phyloP scores from a whole-genome alignment of 108 stramenopile species.

The Conticribra guillardii region DNA sequence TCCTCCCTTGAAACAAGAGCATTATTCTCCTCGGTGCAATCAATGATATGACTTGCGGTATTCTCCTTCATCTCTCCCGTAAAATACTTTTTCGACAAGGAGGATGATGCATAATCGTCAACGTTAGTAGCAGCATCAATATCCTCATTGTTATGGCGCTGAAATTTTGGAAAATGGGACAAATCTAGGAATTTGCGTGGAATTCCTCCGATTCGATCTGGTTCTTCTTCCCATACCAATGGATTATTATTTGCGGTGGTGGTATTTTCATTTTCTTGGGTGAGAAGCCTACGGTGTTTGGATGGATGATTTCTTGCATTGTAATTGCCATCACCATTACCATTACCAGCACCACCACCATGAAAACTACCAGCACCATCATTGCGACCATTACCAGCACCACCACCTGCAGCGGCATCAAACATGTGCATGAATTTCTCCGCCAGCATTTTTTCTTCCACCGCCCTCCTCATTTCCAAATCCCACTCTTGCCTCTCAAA shows the following conservation, averaged over 20 bases:
- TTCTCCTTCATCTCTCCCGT: neutral
- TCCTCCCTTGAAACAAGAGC: neutral
- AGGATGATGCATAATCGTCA: no score
- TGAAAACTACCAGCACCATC: no score
- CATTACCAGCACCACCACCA: neutral
- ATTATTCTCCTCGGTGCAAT: constrained; percentile 35
- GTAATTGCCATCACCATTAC: neutral
- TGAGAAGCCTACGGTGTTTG: no score
- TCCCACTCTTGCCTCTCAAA: no score
- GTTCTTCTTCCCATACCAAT: constrained; percentile 1
- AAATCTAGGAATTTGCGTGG: constrained; percentile 40
- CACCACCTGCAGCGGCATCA: no score
- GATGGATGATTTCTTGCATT: neutral
- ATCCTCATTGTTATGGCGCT: neutral
- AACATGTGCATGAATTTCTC: constrained; percentile 21
- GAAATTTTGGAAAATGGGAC: constrained; percentile 30
- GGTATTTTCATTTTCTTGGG: no score
- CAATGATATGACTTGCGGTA: constrained; percentile 35
- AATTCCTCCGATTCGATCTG: constrained; percentile 28
- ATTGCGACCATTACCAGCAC: no score
- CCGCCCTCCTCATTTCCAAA: constrained; percentile 7
- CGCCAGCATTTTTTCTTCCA: constrained; percentile 13
- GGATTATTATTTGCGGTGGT: no score
- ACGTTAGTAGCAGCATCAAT: no score
- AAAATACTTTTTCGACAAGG: neutral